Base-by-base conservation (phyloP, 2,329 filamentous ascomycete species). In the Pyricularia sp. region DNA sequence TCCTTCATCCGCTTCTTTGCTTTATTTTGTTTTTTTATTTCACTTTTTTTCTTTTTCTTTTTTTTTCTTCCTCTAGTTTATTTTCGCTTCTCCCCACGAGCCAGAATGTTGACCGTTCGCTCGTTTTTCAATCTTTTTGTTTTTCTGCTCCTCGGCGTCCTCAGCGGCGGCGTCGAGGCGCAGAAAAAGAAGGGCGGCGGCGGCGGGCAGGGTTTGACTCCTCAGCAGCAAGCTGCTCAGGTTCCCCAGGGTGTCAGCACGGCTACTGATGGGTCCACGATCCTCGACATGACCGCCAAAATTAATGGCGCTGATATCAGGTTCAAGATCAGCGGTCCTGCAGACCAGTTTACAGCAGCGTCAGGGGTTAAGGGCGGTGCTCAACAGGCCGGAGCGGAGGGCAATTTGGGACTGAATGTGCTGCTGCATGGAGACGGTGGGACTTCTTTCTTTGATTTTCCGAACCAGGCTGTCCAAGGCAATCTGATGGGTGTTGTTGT, bases 351-450 rank as follows among this genome's bases (percentile, higher is more conserved):
- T 77, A 82, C 83, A 4, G 74, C 81, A 1, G 77, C 75, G 12
- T 83, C 83, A 4, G 81, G 82, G 58, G 82, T 87, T 0, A 74
- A 78, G n/a, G 85, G 84, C 50, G 84, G 73, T 9, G 70, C 75
- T 26, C 77, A 75, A 67, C 70, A 63, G 0, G 72, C 78, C 25
- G 73, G 74, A 26, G 73, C 76, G 2, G 68, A 73, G 0, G 81
- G 82, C 5, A 71, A 76, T 7, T 76, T 85, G 33, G 84, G 84
- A 66, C 78, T 86, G 7, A 88, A 88, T 72, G 82, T 88, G 17
- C 81, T 88, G 50, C 80, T 88, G 3, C 86, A 88, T 74, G 85
- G 85, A 66, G 86, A 88, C 73, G 85, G 86, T 61, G 86, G 86
- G 7, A 83, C 86, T 72, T 85, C 83, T 14, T 86, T 86, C 79